Evolutionary conservation across 192 early-diverging fungal species (phyloP), one percentile per base, ranked within the genome.

Genomic region (Linnemannia exigua): DNA sequence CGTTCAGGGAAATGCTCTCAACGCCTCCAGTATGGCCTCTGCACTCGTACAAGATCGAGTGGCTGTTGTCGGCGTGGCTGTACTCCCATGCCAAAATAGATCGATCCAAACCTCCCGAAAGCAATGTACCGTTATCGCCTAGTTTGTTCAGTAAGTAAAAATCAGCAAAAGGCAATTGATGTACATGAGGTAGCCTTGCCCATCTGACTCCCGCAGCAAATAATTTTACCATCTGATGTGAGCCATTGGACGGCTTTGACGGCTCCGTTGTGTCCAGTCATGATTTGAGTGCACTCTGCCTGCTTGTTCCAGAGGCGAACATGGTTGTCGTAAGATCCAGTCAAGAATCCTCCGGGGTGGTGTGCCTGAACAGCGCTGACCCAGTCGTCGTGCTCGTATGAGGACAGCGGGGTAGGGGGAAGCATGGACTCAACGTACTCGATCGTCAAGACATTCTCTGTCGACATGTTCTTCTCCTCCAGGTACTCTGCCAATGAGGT

Each of bases 301-400:
- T 94, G 93, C 72, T 90, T 88, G 77, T 95, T 95, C 96, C 96
- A 98, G 72, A 99, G 84, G 28, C 97, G 92, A 51, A 95, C 94
- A 44, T 92, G 88, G 69, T 94, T 93, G 87, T 99, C 97, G 82
- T 95, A 98, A 22, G 95, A 95, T 37, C 95, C 95, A 20, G 96
- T 95, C 74, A 95, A 89, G 75, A 96, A 94, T 38, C 88, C 80
- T 48, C 89, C 79, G 46, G 76, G 52, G n/a, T 74, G 75, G 51
- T 87, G 81, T 28, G 83, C 87, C 71, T 92, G 87, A 12, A 96
- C 95, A 35, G 94, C 94, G 76, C 94, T 94, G 77, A 99, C 95
- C 98, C 98, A 99, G 87, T 99, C 98, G 79, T 99, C 97, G 77
- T 98, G 97, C 80, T 97, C 93, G 78, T 92, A 95, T 28, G 96